Base-by-base conservation (phyloP, 768 basidiomycete genomes). In the Aureoboletus auriporus region DNA sequence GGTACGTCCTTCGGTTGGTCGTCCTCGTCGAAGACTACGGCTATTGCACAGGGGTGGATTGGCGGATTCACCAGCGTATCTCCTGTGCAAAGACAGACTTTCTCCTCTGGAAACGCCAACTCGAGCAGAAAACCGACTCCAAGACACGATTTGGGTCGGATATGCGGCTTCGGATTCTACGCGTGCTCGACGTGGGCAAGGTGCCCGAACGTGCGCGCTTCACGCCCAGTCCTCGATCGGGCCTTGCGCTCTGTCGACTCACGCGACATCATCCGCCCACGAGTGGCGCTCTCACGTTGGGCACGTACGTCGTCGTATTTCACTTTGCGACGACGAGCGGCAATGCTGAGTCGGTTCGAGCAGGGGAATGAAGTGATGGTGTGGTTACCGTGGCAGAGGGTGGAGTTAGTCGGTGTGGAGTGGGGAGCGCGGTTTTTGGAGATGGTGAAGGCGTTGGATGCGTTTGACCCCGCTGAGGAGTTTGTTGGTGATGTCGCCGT, bases 51-150 rank as follows among this genome's bases (percentile, higher is more conserved):
- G 83, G n/a, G 76, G 76, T 33, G 82, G 83, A 1, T 56, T 83
- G 4, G 82, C 82, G 0, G 75, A 76, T 77, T 2, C 70, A 71
- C 4, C 66, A 71, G 9, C 58, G 72, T 28, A 73, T 75, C 36
- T 67, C 74, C 16, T 73, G 71, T 23, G 60, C 68, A 5, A 70
- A 70, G 27, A 80, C 77, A 5, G 69, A 73, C 30, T 69, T 77
- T 40, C 52, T 69, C 3, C 64, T 84, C 4, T 84, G 82, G 82
- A 71, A 71, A 44, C 74, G 73, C 44, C 77, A 79, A 45, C 70
- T 72, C 31, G 72, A 74, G 30, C 67, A 67, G n/a, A 67, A 66
- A 0, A 41, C 68, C 6, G 56, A 57, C 9, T 59, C 64, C 4
- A 59, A 65, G n/a, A 41, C 61, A 12, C 64, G 55, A 39, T 53